Percentiles rank a stretch among this genome's conserved stretches.
phyloP scores from a whole-genome alignment of 2,329 filamentous ascomycete genomes.

The Fusarium sp. region DNA sequence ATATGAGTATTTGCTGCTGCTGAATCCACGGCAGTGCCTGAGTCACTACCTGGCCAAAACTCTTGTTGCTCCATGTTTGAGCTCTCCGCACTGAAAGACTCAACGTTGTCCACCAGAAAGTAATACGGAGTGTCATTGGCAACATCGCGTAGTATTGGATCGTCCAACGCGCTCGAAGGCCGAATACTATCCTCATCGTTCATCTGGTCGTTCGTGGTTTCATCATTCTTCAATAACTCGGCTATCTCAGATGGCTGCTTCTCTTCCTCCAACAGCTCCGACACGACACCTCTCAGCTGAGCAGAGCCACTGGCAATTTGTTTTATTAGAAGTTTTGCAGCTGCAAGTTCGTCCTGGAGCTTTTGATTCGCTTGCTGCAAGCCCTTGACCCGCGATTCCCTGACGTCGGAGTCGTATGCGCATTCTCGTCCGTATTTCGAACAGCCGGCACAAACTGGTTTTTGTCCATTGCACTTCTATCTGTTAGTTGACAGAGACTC shows the following conservation, averaged over 20 bases:
- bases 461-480: background rate
- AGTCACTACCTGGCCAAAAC: background rate
- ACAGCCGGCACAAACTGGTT: background rate
- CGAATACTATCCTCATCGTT: too few species aligned
- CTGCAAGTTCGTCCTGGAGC: background rate
- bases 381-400: background rate
- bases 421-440: background rate
- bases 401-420: slow-evolving; percentile 6
- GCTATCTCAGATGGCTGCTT: slow-evolving; percentile 13
- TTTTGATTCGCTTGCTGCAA: background rate
- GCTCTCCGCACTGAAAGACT: background rate
- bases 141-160: accelerated
- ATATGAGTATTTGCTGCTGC: accelerated
- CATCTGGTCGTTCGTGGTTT: too few species aligned
- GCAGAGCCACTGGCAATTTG: background rate
- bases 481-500: too few species aligned
- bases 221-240: too few species aligned
- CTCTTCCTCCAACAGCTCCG: background rate
- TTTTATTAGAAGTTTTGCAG: background rate
- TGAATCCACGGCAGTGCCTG: accelerated
- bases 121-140: too few species aligned
- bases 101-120: too few species aligned
- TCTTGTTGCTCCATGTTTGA: background rate
- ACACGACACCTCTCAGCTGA: background rate
- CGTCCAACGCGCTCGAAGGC: too few species aligned